These are phyloP conservation scores for Colletotrichum navitas DNA, from an alignment of 2,329 filamentous ascomycete species.

Conservation along the genomic window DNA sequence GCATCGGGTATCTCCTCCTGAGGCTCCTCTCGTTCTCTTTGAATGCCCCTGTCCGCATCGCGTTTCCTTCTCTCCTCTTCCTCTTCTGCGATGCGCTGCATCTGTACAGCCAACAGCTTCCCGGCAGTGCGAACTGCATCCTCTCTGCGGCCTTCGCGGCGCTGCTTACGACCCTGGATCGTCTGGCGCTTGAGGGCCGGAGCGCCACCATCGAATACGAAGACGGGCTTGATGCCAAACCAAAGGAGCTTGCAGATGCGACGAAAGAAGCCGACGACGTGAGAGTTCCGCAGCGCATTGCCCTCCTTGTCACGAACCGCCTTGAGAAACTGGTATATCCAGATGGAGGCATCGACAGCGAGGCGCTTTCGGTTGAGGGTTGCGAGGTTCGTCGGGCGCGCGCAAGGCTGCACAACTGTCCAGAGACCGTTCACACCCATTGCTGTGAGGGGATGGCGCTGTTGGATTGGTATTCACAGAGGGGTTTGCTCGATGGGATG, in stretches of 20 bases:
- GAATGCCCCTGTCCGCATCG: slow-evolving; percentile 58
- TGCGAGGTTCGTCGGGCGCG: slow-evolving; percentile 94
- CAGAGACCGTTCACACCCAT: slow-evolving; percentile 99
- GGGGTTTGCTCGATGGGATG: slow-evolving; percentile 7
- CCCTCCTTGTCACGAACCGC: slow-evolving; percentile 98
- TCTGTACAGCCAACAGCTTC: slow-evolving; percentile 91
- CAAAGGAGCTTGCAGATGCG: slow-evolving; percentile 98
- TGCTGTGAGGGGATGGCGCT: slow-evolving; percentile 42
- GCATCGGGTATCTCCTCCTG: slow-evolving; percentile 77
- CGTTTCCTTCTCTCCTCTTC: slow-evolving; percentile 76
- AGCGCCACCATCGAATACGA: slow-evolving; percentile 97
- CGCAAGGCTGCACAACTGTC: slow-evolving; percentile 95
- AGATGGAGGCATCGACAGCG: slow-evolving; percentile 97
- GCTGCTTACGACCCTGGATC: slow-evolving; percentile 80
- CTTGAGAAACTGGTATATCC: slow-evolving; percentile 99
- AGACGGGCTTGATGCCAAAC: slow-evolving; percentile 95
- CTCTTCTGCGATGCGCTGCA: slow-evolving; percentile 90
- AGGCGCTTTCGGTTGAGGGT: slow-evolving; percentile 96
- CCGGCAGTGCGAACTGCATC: slow-evolving; percentile 94
- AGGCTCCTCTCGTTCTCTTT: slow-evolving; percentile 60
- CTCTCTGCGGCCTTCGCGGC: slow-evolving; percentile 89
- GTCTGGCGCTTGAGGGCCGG: slow-evolving; percentile 92
- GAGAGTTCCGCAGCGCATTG: slow-evolving; percentile 94
- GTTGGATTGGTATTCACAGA: slow-evolving; percentile 32
- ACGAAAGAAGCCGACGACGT: slow-evolving; percentile 97